A percentile compares a stretch with the other conserved stretches of the same genome.
Conservation (phyloP, 2,329 filamentous ascomycete genomes). For the Pseudomassariella vexata region DNA sequence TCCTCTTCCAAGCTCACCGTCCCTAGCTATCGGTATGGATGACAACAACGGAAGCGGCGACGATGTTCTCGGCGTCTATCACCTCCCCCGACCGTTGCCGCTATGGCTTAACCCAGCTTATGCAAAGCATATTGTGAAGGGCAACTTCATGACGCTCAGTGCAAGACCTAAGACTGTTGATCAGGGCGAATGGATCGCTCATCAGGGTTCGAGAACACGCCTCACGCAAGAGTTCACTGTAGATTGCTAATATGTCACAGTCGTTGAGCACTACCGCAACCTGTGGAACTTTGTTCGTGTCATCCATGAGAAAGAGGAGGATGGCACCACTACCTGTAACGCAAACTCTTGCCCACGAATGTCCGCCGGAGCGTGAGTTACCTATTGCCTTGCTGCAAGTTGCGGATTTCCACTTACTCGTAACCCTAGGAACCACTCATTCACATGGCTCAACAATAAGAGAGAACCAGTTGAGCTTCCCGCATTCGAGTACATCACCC, state of each 20-base stretch:
- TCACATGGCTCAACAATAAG: constrained; percentile 90
- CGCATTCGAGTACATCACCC: constrained; percentile 86
- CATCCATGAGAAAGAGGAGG: constrained; percentile 78
- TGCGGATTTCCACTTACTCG: constrained; percentile 7
- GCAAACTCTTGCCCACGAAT: constrained; percentile 79
- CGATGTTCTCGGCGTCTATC: constrained; percentile 53
- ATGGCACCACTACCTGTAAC: constrained; percentile 77
- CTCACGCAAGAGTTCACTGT: neutral
- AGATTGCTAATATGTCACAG: constrained; percentile 47
- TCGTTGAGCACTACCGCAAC: constrained; percentile 87
- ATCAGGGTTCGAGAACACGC: constrained; percentile 66
- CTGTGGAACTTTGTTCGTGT: constrained; percentile 86
- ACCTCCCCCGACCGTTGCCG: constrained; percentile 61
- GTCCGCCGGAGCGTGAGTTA: constrained; percentile 83
- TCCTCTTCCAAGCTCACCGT: constrained; percentile 57
- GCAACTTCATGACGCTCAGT: constrained; percentile 94
- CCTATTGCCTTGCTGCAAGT: constrained; percentile 1
- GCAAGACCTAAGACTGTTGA: constrained; percentile 91
- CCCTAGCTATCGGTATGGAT: constrained; percentile 63
- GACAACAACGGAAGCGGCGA: constrained; percentile 46
- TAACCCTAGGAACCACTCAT: constrained; percentile 69
- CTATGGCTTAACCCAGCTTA: constrained; percentile 71
- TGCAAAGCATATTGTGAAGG: constrained; percentile 86
- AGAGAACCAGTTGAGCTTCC: constrained; percentile 87
- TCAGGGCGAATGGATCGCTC: constrained; percentile 90